Evolutionary conservation across 495 filamentous ascomycete genomes (phyloP), one percentile per base, ranked within the genome.

Genomic region (Cladorrhinum samala): DNA sequence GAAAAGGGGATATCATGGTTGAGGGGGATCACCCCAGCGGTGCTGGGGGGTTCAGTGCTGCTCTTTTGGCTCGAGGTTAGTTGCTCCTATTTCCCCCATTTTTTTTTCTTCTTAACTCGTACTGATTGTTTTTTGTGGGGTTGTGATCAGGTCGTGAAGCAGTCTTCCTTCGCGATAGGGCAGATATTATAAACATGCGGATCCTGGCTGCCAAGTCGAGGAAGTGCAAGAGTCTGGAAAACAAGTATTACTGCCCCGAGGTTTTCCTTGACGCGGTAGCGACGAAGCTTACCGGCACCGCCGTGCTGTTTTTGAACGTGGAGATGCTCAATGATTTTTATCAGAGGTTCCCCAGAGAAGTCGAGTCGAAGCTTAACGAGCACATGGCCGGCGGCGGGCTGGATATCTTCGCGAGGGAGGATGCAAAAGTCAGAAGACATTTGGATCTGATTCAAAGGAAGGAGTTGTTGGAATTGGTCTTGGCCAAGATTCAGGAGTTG

Each of bases 281-380:
- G 24, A 88, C 94, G 62, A 96, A 97, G 71, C 84, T 99, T 50
- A 91, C 91, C 14, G 83, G 88, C 2, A 97, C 92, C 0, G 92
- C 93, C 9, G 94, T 97, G 9, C 81, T 99, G 0, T 99, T 99
- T 77, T 81, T 99, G 9, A 96, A 99, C 59, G 94, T 96, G 33
- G 93, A 99, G 72, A 79, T 99, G 21, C 79, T 99, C 38, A 89
- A 88, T 3, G 95, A 97, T 64, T 99, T 97, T 62, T 96, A 96
- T 73, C 91, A 94, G 66, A 85, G 92, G 64, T 99, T 99, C 73
- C 93, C 93, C 0, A 80, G 94, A 18, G 90, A 95, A 65, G 79
- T 99, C 17, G 93, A 99, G 66, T 63, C 83, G 59, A 79, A 89
- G 38, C 83, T 99, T n/a, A 89, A 91, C 33, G 78, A 91, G 33